phyloP scores from a whole-genome alignment of 108 stramenopile species.

The Cyclostephanos invisitatus region DNA sequence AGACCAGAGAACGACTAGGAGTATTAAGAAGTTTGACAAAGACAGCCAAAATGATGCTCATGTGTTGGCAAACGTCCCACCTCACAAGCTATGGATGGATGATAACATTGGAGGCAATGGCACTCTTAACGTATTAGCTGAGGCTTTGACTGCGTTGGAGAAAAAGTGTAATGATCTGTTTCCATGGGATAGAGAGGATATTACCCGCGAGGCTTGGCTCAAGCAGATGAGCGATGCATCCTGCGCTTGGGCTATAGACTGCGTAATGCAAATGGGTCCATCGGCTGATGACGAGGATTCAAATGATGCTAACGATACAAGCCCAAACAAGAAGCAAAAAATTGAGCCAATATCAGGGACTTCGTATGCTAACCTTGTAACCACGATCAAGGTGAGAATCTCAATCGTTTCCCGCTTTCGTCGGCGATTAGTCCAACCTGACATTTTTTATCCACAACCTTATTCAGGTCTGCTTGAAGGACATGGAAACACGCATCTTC shows the following conservation, averaged over 20 bases:
- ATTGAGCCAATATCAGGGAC: conserved; percentile 8
- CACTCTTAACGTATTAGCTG: conserved; percentile 59
- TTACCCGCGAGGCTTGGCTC: conserved; percentile 60
- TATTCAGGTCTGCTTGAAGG: conserved; percentile 24
- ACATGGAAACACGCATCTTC: conserved; percentile 42
- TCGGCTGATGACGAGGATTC: conserved; percentile 17
- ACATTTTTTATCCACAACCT: background rate
- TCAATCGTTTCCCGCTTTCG: background rate
- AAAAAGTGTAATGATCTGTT: conserved; percentile 60
- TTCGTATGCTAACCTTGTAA: conserved; percentile 46
- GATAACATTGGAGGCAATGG: conserved; percentile 51
- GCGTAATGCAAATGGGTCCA: conserved; percentile 42
- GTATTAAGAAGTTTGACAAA: conserved; percentile 13
- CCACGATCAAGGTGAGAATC: conserved; percentile 56
- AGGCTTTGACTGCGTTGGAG: conserved; percentile 65
- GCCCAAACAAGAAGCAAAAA: conserved; percentile 25
- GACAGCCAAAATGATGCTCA: conserved; percentile 12
- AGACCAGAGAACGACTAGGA: conserved; percentile 31
- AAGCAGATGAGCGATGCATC: conserved; percentile 56
- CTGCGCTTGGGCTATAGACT: conserved; percentile 58
- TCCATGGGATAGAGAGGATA: conserved; percentile 56
- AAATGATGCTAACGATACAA: conserved; percentile 13
- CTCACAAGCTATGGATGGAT: conserved; percentile 45
- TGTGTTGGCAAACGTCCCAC: conserved; percentile 24
- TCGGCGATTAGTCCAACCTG: background rate